These are phyloP conservation scores for Castanea sativa DNA, from an alignment of 306 rosid genomes.

Conservation along the genomic window DNA sequence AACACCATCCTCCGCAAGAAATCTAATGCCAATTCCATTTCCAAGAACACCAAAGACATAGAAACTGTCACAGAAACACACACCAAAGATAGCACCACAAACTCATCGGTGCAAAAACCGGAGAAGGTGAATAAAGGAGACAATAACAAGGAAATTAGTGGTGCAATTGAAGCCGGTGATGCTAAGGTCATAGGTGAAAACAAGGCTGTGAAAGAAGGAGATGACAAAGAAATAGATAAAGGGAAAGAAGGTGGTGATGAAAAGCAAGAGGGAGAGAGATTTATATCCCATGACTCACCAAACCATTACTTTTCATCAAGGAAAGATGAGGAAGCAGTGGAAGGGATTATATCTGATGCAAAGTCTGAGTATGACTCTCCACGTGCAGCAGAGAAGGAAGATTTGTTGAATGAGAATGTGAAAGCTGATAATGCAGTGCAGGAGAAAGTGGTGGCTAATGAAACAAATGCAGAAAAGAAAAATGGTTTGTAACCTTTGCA, in stretches of 20 bases:
- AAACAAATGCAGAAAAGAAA: conserved; percentile 5
- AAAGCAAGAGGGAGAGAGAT: conserved; percentile 12
- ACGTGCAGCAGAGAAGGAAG: conserved; percentile 24
- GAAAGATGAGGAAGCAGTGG: conserved; percentile 31
- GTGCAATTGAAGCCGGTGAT: conserved; percentile 6
- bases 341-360: conserved; percentile 26
- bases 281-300: conserved; percentile 25
- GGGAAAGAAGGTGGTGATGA: conserved; percentile 5
- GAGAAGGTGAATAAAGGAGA: not conserved
- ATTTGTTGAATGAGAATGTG: not conserved
- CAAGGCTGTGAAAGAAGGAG: not conserved
- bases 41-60: conserved; percentile 26
- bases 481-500: conserved; percentile 24
- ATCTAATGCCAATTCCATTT: conserved; percentile 18
- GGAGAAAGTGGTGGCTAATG: not conserved
- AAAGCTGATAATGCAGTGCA: not conserved
- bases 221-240: conserved; percentile 2
- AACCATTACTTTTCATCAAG: conserved; percentile 23
- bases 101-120: not conserved
- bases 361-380: conserved; percentile 31
- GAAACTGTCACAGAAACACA: conserved; percentile 14
- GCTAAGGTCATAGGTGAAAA: conserved; percentile 18
- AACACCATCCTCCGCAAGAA: conserved; percentile 53
- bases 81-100: conserved; percentile 1
- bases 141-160: conserved; percentile 4